Conservation (phyloP, 2,329 filamentous ascomycete species). For the Fusarium subtropicale region DNA sequence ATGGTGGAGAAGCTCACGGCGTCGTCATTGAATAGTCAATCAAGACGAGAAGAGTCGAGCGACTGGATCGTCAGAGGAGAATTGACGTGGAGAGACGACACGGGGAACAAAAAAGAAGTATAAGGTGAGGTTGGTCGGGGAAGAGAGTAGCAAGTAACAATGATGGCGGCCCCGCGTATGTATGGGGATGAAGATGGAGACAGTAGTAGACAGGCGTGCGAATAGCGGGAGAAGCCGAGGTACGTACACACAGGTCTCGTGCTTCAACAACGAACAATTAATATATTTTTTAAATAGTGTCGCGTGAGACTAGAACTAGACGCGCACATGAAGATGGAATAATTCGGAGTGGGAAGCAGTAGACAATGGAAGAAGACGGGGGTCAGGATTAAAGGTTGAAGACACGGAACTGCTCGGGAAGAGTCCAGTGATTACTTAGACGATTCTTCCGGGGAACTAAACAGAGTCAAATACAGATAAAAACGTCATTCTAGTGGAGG, state of each 20-base stretch:
- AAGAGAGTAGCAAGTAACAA: slow-evolving; percentile 27
- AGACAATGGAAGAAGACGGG: slow-evolving; percentile 24
- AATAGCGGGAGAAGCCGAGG: slow-evolving; percentile 48
- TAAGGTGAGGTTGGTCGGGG: slow-evolving; percentile 32
- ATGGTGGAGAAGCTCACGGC: slow-evolving; percentile 43
- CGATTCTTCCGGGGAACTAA: slow-evolving; percentile 16
- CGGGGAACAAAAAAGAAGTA: slow-evolving; percentile 1
- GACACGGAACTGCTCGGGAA: slow-evolving; percentile 42
- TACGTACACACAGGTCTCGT: slow-evolving; percentile 3
- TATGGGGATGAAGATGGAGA: slow-evolving; percentile 13
- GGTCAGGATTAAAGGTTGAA: slow-evolving; percentile 4
- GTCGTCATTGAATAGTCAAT: slow-evolving; percentile 46
- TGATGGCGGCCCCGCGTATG: slow-evolving; percentile 44
- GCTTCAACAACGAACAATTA: slow-evolving; percentile 14
- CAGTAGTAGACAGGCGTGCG: slow-evolving; percentile 25
- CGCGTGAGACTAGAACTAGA: slow-evolving; percentile 27
- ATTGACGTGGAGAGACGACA: slow-evolving; percentile 24
- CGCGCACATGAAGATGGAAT: slow-evolving; percentile 30
- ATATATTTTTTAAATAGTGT: slow-evolving; percentile 11
- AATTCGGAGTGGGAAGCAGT: slow-evolving; percentile 19
- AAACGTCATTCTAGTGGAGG: slow-evolving; percentile 42
- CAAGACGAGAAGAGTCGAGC: slow-evolving; percentile 19
- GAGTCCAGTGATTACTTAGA: slow-evolving; percentile 26
- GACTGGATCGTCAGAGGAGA: slow-evolving; percentile 25
- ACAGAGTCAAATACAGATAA: slow-evolving; percentile 6